Conservation (phyloP, 1,284 basidiomycete species). For the Albatrellus sp. region DNA sequence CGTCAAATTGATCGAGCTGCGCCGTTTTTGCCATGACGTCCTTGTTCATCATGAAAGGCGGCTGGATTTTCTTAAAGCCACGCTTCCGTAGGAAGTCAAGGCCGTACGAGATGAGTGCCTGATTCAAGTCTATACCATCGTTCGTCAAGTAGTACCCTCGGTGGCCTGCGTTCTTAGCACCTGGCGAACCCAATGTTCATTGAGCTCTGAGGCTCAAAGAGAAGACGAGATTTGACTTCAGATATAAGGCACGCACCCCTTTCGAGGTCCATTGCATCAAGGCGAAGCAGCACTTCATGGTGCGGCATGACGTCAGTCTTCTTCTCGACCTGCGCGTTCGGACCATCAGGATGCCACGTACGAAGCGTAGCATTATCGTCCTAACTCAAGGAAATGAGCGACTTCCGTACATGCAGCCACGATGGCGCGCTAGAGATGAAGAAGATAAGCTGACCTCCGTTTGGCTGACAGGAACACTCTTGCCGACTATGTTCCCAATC, state of each 20-base stretch:
- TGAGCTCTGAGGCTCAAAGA: not conserved
- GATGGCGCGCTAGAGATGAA: not conserved
- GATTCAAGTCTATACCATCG: conserved; percentile 95
- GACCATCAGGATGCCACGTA: conserved; percentile 82
- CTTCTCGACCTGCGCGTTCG: conserved; percentile 47
- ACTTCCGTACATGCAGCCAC: not conserved
- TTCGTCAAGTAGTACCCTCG: conserved; percentile 93
- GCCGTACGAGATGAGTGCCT: conserved; percentile 91
- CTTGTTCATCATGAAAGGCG: conserved; percentile 98
- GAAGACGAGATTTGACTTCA: not conserved
- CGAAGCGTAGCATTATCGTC: conserved; percentile 82
- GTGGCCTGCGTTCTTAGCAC: conserved; percentile 89
- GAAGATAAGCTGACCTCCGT: conserved; percentile 63
- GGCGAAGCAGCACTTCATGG: conserved; percentile 88
- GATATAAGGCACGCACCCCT: conserved; percentile 43
- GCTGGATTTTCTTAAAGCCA: conserved; percentile 90
- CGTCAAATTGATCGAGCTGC: conserved; percentile 96
- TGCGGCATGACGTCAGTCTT: conserved; percentile 80
- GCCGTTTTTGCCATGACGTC: conserved; percentile 96
- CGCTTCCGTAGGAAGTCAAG: conserved; percentile 83
- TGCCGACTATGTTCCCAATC: conserved; percentile 91
- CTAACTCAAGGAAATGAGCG: conserved; percentile 23
- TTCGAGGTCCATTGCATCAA: conserved; percentile 95
- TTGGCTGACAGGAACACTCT: conserved; percentile 73
- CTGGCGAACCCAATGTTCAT: conserved; percentile 22